Percentiles rank a stretch among this genome's conserved stretches.
These are phyloP conservation scores for Monsonia emarginata DNA, from an alignment of 441 rosid genomes.

Conservation along the genomic window DNA sequence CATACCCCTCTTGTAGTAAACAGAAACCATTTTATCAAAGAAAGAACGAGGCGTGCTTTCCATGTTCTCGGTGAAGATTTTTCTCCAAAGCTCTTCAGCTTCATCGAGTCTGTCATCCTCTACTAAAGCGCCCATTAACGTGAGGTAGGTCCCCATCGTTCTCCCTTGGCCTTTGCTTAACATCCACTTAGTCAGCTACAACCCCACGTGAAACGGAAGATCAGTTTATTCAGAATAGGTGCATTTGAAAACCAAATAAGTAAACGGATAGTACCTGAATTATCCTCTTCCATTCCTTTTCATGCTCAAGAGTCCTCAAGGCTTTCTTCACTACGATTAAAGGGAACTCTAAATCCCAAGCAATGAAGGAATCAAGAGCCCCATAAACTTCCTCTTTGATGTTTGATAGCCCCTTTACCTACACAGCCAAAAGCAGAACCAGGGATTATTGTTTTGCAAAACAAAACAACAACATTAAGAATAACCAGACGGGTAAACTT, in stretches of 20 bases:
- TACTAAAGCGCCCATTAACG: slow-evolving; percentile 65
- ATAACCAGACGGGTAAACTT: no score
- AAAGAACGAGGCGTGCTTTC: slow-evolving; percentile 69
- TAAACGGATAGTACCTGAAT: slow-evolving; percentile 45
- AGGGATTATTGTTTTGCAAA: not conserved
- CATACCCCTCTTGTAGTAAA: slow-evolving; percentile 72
- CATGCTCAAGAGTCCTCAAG: slow-evolving; percentile 56
- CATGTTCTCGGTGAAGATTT: slow-evolving; percentile 46
- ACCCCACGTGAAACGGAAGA: slow-evolving; percentile 4
- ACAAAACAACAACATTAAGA: not conserved
- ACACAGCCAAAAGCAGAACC: slow-evolving; percentile 6
- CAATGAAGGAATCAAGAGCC: slow-evolving; percentile 85
- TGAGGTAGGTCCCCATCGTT: slow-evolving; percentile 79
- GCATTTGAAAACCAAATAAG: not conserved
- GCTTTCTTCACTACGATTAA: slow-evolving; percentile 85
- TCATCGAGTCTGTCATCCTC: slow-evolving; percentile 86
- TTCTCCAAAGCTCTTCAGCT: slow-evolving; percentile 81
- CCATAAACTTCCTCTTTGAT: slow-evolving; percentile 90
- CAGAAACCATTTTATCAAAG: slow-evolving; percentile 64
- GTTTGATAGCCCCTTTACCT: slow-evolving; percentile 67
- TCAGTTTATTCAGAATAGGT: not conserved
- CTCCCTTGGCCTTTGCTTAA: slow-evolving; percentile 94
- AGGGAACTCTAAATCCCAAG: slow-evolving; percentile 96
- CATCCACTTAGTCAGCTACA: slow-evolving; percentile 90
- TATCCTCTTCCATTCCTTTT: slow-evolving; percentile 85